Evolutionary conservation across 129 eudicot genomes (phyloP), one percentile per base, ranked within the genome.

Genomic region (Erigeron canadensis): DNA sequence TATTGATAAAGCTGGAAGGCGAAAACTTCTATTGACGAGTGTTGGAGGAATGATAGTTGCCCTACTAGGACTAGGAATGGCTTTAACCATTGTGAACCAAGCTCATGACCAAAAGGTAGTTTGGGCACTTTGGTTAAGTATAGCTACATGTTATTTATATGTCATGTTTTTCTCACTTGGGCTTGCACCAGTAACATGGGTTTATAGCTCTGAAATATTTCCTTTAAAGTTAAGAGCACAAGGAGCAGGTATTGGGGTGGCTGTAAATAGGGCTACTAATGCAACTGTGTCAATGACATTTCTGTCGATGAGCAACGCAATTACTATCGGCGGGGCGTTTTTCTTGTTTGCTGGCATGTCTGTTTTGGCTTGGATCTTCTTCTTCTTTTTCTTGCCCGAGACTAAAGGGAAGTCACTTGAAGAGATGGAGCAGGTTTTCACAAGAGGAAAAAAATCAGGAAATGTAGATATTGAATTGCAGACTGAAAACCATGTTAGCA

Each of bases 291-390:
- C 96, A 1, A 93, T 93, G 91, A 77, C 79, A 15, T 93, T 93
- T 68, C 42, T 93, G 47, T 85, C 98, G 3, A 18, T 89, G 5
- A 69, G 75, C 10, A 45, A 68, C 6, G 90, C 95, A 5, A 85
- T 93, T 4, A 93, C 96, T 0, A 87, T 82, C 7, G 98, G 98
- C 6, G 98, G 95, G 13, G 85, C 90, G 0, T 93, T 89, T 65
- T 93, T 85, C 42, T 61, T 93, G 85, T 93, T 72, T 65, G 95
- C 83, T n/a, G 89, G 95, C 12, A 63, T 93, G 8, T 70, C 89
- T 34, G 79, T 84, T 70, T 38, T 87, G 82, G 96, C 89, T 63
- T 89, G 81, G 90, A 61, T 87, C 17, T 89, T 89, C 71, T 88
- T 93, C 56, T 87, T 61, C 72, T 74, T 78, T 45, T 87, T 86